These are phyloP conservation scores for Diaporthe batatas DNA, from an alignment of 2,329 filamentous ascomycete genomes.

Conservation along the genomic window DNA sequence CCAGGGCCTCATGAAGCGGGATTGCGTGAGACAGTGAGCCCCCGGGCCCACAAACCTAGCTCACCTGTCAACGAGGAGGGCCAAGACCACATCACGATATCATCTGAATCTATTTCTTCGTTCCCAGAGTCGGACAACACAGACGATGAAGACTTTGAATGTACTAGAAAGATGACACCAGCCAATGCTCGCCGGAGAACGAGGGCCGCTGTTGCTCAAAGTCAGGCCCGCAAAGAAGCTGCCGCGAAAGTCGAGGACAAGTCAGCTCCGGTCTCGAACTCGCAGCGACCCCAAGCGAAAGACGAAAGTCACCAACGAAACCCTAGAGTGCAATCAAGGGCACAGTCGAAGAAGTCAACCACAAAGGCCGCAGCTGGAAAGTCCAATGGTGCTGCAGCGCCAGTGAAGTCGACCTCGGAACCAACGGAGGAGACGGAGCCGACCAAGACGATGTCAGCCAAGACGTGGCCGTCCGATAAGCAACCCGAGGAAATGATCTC, in stretches of 20 bases:
- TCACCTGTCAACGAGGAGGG: not conserved
- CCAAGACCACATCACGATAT: not conserved
- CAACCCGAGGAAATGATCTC: not conserved
- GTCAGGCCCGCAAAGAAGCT: not conserved
- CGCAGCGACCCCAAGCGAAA: not conserved
- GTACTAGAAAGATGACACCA: not conserved
- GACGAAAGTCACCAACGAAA: not conserved
- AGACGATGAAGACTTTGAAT: constrained; percentile 26
- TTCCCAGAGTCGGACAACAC: not conserved
- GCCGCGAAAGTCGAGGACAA: not conserved
- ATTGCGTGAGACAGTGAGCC: not conserved
- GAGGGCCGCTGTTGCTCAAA: not conserved
- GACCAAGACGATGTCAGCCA: no score
- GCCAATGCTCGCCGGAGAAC: not conserved
- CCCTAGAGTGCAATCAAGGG: not conserved
- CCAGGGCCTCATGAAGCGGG: not conserved
- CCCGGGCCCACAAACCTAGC: not conserved
- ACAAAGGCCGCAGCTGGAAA: not conserved
- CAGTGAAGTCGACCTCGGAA: not conserved
- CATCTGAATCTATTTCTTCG: not conserved
- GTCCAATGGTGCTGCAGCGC: not conserved
- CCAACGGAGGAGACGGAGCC: not conserved
- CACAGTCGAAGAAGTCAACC: not conserved
- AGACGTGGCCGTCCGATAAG: no score
- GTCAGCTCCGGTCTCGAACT: not conserved